Conservation (phyloP, 2,329 filamentous ascomycete genomes). For the Coniochaeta sp. region DNA sequence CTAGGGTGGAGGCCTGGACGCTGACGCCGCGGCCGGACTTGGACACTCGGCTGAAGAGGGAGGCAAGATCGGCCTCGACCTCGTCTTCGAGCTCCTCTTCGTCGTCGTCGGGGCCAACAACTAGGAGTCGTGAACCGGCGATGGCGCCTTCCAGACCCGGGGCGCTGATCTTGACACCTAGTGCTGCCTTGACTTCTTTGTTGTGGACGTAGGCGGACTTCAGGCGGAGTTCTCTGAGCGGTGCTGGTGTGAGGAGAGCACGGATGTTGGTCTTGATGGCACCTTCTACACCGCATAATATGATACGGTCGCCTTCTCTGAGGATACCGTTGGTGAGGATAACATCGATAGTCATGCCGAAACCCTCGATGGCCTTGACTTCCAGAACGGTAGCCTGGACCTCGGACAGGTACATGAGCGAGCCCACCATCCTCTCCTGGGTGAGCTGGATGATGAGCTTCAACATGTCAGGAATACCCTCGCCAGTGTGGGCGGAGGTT, state of each 20-base stretch:
- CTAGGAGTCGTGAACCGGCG: slow-evolving; percentile 87
- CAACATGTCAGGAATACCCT: slow-evolving; percentile 97
- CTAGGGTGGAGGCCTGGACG: slow-evolving; percentile 94
- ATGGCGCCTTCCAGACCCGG: slow-evolving; percentile 94
- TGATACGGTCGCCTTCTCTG: slow-evolving; percentile 87
- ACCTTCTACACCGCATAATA: slow-evolving; percentile 93
- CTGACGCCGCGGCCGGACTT: slow-evolving; percentile 91
- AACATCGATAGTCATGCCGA: slow-evolving; percentile 97
- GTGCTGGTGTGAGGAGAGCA: slow-evolving; percentile 85
- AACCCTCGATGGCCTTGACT: slow-evolving; percentile 98
- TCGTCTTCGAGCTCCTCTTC: slow-evolving; percentile 96
- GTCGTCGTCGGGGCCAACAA: slow-evolving; percentile 90
- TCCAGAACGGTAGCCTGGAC: slow-evolving; percentile 96
- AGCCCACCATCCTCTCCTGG: slow-evolving; percentile 94
- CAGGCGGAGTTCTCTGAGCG: slow-evolving; percentile 86
- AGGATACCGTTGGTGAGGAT: slow-evolving; percentile 94
- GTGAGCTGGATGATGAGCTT: slow-evolving; percentile 89
- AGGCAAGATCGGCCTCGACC: slow-evolving; percentile 89
- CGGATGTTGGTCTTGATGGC: slow-evolving; percentile 92
- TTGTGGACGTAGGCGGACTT: slow-evolving; percentile 98
- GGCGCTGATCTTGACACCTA: slow-evolving; percentile 98
- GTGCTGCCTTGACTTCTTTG: slow-evolving; percentile 95
- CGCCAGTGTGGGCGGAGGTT: slow-evolving; percentile 96
- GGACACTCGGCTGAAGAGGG: slow-evolving; percentile 83
- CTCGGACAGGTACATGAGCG: slow-evolving; percentile 97